A percentile compares a stretch with the other conserved stretches of the same genome.
phyloP scores from a whole-genome alignment of 139 green algal species.

The Closterium sp. region DNA sequence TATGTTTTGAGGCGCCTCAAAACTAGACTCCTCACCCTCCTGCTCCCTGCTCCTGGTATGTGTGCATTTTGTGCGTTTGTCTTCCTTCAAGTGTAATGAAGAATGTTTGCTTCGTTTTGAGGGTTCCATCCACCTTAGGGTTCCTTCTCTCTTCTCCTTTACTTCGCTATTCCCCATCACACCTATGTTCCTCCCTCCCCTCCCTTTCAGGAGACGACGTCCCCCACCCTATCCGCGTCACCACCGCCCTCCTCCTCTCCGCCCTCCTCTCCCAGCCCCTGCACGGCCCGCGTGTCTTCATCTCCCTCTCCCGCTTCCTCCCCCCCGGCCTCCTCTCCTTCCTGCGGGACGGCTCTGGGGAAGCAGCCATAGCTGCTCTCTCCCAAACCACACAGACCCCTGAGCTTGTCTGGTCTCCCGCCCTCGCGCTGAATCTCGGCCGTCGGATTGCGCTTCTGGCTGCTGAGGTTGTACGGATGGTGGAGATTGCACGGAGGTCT shows the following conservation, averaged over 20 bases:
- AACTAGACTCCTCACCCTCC: too few species aligned
- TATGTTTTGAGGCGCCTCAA: too few species aligned
- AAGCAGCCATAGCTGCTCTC: slow-evolving; percentile 63
- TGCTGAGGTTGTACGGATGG: background rate
- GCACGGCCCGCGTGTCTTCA: slow-evolving; percentile 67
- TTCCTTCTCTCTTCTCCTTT: background rate
- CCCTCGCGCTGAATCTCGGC: slow-evolving; percentile 44
- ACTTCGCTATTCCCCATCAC: background rate
- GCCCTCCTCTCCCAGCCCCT: slow-evolving; percentile 62
- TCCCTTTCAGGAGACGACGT: background rate
- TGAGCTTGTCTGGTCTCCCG: slow-evolving; percentile 77
- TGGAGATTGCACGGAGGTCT: background rate
- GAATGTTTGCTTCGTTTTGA: too few species aligned
- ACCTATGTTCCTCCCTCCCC: background rate
- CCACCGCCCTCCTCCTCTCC: slow-evolving; percentile 40
- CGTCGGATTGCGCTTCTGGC: slow-evolving; percentile 64
- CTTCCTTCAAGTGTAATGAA: too few species aligned
- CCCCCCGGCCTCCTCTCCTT: slow-evolving; percentile 73
- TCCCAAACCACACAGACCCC: slow-evolving; percentile 68
- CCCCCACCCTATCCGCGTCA: background rate
- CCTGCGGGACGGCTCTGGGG: slow-evolving; percentile 63
- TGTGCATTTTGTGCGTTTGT: too few species aligned
- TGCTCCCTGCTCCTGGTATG: too few species aligned
- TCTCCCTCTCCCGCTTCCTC: slow-evolving; percentile 72
- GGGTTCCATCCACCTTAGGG: too few species aligned